These are phyloP conservation scores for Tylopilus rubrobrunneus DNA, from an alignment of 768 basidiomycete genomes.

Conservation along the genomic window DNA sequence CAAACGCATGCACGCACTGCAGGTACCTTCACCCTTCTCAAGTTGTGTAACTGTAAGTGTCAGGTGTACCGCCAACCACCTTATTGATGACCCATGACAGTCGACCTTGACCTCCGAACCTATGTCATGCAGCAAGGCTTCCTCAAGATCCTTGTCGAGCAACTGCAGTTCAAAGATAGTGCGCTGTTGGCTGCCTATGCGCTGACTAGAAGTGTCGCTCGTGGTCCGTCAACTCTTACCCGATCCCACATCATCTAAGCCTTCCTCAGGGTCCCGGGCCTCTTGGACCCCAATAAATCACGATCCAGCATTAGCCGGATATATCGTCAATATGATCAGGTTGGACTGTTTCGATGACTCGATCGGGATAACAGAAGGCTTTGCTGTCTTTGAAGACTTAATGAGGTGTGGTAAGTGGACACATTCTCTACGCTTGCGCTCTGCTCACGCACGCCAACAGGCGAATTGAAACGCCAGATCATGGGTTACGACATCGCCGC, in stretches of 20 bases:
- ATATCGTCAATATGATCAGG: conserved; percentile 23
- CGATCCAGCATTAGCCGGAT: conserved; percentile 7
- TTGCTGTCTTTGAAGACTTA: conserved; percentile 2
- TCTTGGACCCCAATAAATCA: conserved; percentile 3
- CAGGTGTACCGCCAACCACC: too few relatives aligned
- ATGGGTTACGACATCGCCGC: conserved; percentile 1
- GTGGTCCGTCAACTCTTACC: background rate
- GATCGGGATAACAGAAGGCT: conserved; percentile 18
- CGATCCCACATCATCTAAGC: background rate
- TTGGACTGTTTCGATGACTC: conserved; percentile 26
- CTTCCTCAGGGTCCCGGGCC: background rate
- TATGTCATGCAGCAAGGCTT: background rate
- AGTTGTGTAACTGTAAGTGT: conserved; percentile 4
- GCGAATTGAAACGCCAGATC: background rate
- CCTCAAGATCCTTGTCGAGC: conserved; percentile 1
- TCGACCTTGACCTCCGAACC: background rate
- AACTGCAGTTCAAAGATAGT: conserved; percentile 1
- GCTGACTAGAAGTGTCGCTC: background rate
- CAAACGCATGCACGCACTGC: background rate
- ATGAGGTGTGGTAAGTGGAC: background rate
- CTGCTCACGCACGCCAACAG: background rate
- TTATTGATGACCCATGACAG: background rate
- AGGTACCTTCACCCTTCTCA: conserved; percentile 8
- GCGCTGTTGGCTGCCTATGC: conserved; percentile 6
- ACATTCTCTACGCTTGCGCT: background rate